Percentiles rank a stretch among this genome's conserved stretches.
Evolutionary conservation across 2,329 filamentous ascomycete genomes (phyloP).

Genomic region (Paraphoma chrysanthemicola): DNA sequence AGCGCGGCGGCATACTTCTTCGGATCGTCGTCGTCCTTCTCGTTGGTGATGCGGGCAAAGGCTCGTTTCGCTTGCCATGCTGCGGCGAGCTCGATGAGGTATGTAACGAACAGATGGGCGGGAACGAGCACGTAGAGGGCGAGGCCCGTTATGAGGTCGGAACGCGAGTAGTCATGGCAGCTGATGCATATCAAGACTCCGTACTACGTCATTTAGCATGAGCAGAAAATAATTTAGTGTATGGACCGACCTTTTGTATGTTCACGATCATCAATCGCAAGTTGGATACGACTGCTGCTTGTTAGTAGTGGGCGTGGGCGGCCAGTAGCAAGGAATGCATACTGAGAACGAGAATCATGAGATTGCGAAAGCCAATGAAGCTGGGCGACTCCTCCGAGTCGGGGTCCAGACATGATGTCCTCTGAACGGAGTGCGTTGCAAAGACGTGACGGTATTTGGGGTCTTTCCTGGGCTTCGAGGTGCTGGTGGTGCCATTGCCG

Average conservation of each 20-base stretch:
- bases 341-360: constrained; percentile 94
- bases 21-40: constrained; percentile 59
- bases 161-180: constrained; percentile 84
- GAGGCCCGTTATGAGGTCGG: constrained; percentile 78
- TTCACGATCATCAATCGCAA: constrained; percentile 95
- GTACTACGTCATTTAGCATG: constrained; percentile 65
- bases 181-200: constrained; percentile 91
- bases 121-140: constrained; percentile 87
- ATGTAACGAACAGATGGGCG: constrained; percentile 88
- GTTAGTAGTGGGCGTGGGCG: constrained; percentile 25
- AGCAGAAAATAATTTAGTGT: constrained; percentile 9
- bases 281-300: constrained; percentile 80
- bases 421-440: constrained; percentile 76
- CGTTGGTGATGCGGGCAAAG: constrained; percentile 60
- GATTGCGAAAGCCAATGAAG: constrained; percentile 91
- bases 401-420: constrained; percentile 83
- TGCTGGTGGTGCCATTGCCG: constrained; percentile 12
- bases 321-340: constrained; percentile 40
- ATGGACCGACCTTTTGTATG: constrained; percentile 76
- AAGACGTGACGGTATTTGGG: constrained; percentile 90
- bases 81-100: constrained; percentile 84
- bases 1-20: constrained; percentile 65
- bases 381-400: constrained; percentile 78
- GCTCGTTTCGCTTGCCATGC: constrained; percentile 78
- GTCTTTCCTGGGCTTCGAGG: constrained; percentile 28